Conservation (phyloP, 805 yeast genomes). For the Maudiozyma bulderi region DNA sequence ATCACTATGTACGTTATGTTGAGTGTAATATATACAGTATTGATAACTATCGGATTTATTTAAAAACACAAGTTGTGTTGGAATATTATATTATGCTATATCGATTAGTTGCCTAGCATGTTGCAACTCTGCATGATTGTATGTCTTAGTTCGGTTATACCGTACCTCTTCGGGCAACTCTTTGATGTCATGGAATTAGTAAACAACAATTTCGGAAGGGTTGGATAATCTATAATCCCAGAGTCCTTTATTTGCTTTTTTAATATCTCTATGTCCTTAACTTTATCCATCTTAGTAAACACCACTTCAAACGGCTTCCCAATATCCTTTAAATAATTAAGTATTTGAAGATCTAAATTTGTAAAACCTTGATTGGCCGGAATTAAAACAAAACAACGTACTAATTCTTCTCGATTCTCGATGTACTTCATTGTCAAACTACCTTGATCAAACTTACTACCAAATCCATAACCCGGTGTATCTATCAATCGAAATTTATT, state of each 20-base stretch:
- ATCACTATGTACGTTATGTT: too few species aligned
- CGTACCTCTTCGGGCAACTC: slow-evolving; percentile 34
- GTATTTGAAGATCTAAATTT: slow-evolving; percentile 44
- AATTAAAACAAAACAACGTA: slow-evolving; percentile 51
- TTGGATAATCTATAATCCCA: slow-evolving; percentile 33
- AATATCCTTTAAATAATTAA: slow-evolving; percentile 38
- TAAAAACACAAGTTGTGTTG: too few species aligned
- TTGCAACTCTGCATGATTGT: slow-evolving; percentile 49
- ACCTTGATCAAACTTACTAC: slow-evolving; percentile 62
- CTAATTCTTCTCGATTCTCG: slow-evolving; percentile 41
- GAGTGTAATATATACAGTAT: too few species aligned
- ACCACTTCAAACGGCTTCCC: slow-evolving; percentile 69
- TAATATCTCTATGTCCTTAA: slow-evolving; percentile 32
- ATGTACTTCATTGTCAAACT: slow-evolving; percentile 55
- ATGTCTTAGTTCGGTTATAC: slow-evolving; percentile 43
- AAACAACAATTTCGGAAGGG: slow-evolving; percentile 38
- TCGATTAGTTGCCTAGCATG: slow-evolving; percentile 6
- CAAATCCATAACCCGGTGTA: slow-evolving; percentile 84
- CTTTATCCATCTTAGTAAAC: slow-evolving; percentile 65
- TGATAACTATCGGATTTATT: too few species aligned
- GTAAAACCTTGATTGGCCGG: slow-evolving; percentile 53
- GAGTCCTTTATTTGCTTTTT: slow-evolving; percentile 32
- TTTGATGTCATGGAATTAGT: slow-evolving; percentile 39
- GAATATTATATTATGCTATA: background rate
- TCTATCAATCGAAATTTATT: slow-evolving; percentile 61